Evolutionary conservation across 192 early-diverging fungal genomes (phyloP).

Genomic region (Spizellomyces sp.): DNA sequence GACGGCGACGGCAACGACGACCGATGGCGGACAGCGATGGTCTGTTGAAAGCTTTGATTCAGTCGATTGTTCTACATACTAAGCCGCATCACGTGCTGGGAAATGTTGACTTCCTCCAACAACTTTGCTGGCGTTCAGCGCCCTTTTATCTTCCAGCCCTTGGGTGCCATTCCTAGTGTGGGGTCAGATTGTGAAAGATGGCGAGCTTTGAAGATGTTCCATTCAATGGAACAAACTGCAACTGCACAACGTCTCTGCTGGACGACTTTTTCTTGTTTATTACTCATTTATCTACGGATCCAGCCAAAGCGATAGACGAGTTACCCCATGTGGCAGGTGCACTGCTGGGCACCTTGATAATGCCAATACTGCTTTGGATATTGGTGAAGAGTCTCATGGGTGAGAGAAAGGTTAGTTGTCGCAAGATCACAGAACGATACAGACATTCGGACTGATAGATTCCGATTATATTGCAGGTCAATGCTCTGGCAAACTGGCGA

Average conservation of each 20-base stretch:
- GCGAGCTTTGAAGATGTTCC: background rate
- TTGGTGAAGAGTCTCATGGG: slow-evolving; percentile 5
- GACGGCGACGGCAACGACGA: too few relatives aligned
- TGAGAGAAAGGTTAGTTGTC: background rate
- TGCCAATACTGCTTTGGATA: background rate
- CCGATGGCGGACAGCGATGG: too few relatives aligned
- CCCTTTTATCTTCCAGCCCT: too few relatives aligned
- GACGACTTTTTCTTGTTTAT: slow-evolving; percentile 6
- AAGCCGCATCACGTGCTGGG: too few relatives aligned
- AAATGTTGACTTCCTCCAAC: too few relatives aligned
- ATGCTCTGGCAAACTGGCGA: slow-evolving; percentile 11
- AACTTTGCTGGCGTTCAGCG: too few relatives aligned
- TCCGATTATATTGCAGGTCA: background rate
- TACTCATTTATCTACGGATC: slow-evolving; percentile 11
- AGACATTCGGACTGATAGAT: background rate
- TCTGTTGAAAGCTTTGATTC: too few relatives aligned
- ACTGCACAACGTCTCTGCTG: background rate
- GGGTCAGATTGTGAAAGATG: background rate
- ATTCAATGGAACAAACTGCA: background rate
- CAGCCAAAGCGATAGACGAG: slow-evolving; percentile 5
- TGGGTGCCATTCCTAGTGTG: too few relatives aligned
- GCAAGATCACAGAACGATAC: background rate
- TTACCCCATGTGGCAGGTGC: slow-evolving; percentile 18
- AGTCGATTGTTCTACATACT: too few relatives aligned
- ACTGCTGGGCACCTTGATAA: background rate